Evolutionary conservation across 768 basidiomycete species (phyloP), one percentile per base, ranked within the genome.

Genomic region (Macrocybe gigantea): DNA sequence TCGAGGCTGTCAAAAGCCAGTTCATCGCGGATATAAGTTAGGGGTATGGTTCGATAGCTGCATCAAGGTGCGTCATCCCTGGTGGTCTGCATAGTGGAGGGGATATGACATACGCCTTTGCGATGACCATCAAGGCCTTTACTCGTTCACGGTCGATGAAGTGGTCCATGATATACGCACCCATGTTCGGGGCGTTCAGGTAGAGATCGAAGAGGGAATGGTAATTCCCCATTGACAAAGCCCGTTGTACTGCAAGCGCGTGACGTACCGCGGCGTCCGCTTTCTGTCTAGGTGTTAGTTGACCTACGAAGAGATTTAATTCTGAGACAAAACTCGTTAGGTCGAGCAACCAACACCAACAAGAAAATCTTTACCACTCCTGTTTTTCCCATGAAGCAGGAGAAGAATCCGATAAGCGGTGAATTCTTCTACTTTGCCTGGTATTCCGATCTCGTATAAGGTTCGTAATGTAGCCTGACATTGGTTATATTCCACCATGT

Each of bases 401-500:
- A 97, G 93, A 43, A 99, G 80, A 61, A 99, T 96, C 41, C 93
- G 90, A 64, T 99, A 99, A 44, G 93, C 95, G 10, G 94, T 83
- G 60, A 98, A 99, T 68, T 99, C 96, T 61, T 95, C 90, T 7
- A 86, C 86, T 63, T 90, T 88, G 45, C 94, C 96, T 41, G 84
- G 82, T 44, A 99, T 83, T 37, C 93, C 93, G 48, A 94, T 81
- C 54, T 95, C 93, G 66, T 99, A 98, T 22, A 99, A 79, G 44
- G 80, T 78, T 60, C 86, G 87, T 38, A 98, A 71, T 54, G 90
- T 87, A 31, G 88, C 87, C 65, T 97, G 93, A 68, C 96, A 99
- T 66, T 94, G 90, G 65, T 96, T 98, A 64, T 95, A 98, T 78
- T 99, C 96, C 55, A 96, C 93, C 77, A 99, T 88, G 65, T 99